Conservation (phyloP, 2,329 filamentous ascomycete species). For the Monilinia fructicola region DNA sequence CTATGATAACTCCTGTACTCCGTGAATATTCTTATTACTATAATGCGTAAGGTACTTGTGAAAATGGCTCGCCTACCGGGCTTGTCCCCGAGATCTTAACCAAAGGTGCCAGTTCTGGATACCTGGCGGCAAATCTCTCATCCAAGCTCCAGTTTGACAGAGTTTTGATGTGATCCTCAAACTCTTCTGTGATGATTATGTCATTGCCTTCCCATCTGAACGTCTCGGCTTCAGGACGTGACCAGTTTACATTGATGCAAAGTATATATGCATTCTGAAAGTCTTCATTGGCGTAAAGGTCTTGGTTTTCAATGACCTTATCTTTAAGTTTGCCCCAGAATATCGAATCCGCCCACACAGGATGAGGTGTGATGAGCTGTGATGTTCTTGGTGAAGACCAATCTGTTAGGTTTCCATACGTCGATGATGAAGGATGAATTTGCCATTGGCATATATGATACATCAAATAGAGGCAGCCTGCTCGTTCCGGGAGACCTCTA, state of each 20-base stretch:
- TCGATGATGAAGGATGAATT: slow-evolving; percentile 29
- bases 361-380: slow-evolving; percentile 41
- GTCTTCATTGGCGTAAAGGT: slow-evolving; percentile 43
- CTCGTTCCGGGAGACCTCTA: slow-evolving; percentile 29
- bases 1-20: not conserved
- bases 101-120: slow-evolving; percentile 33
- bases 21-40: not conserved
- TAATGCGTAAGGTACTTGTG: not conserved
- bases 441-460: slow-evolving; percentile 36
- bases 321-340: slow-evolving; percentile 43
- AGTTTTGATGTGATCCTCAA: slow-evolving; percentile 30
- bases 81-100: not conserved
- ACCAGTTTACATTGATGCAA: slow-evolving; percentile 43
- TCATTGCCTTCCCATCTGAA: slow-evolving; percentile 32
- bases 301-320: slow-evolving; percentile 42
- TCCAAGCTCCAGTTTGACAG: slow-evolving; percentile 36
- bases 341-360: slow-evolving; percentile 40
- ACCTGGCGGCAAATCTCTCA: slow-evolving; percentile 32
- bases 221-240: slow-evolving; percentile 31
- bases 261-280: slow-evolving; percentile 42
- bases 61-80: not conserved
- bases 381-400: slow-evolving; percentile 31
- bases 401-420: slow-evolving; percentile 33
- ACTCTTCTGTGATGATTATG: slow-evolving; percentile 29
- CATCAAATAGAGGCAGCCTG: slow-evolving; percentile 29